Percentiles rank a stretch among this genome's conserved stretches.
phyloP scores from a whole-genome alignment of 768 basidiomycete genomes.

The Favolaschia claudopus region DNA sequence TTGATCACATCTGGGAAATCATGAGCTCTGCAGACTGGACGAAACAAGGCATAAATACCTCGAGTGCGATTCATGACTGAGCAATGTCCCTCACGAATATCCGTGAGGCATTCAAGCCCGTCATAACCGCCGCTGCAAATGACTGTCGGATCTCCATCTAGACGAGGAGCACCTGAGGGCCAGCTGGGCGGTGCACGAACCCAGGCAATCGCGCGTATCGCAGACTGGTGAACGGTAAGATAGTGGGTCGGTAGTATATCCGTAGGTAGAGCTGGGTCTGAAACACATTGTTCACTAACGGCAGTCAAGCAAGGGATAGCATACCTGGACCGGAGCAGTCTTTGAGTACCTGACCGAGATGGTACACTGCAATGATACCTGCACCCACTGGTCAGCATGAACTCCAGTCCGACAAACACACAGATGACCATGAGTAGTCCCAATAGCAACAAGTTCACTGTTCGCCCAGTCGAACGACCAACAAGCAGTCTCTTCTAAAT shows the following conservation, averaged over 20 bases:
- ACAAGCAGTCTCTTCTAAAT: slow-evolving; percentile 78
- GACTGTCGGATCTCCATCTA: slow-evolving; percentile 70
- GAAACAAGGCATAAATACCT: slow-evolving; percentile 49
- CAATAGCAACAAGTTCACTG: slow-evolving; percentile 81
- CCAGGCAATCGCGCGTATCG: slow-evolving; percentile 81
- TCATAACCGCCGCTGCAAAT: slow-evolving; percentile 85
- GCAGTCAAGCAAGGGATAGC: not conserved
- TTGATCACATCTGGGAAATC: slow-evolving; percentile 69
- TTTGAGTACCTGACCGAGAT: slow-evolving; percentile 54
- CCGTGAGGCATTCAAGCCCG: slow-evolving; percentile 77
- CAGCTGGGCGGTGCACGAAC: slow-evolving; percentile 68
- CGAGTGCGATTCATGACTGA: slow-evolving; percentile 80
- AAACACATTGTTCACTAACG: not conserved
- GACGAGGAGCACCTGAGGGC: slow-evolving; percentile 51
- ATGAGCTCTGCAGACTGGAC: not conserved
- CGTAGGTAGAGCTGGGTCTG: slow-evolving; percentile 39
- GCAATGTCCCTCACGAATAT: slow-evolving; percentile 74
- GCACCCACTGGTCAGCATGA: slow-evolving; percentile 10
- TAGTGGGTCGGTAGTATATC: slow-evolving; percentile 75
- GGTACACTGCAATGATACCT: slow-evolving; percentile 68
- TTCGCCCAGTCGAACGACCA: slow-evolving; percentile 92
- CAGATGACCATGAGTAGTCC: slow-evolving; percentile 89
- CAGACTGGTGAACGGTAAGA: slow-evolving; percentile 77
- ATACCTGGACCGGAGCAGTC: slow-evolving; percentile 40
- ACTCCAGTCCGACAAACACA: not conserved